Conservation (phyloP, 1,284 basidiomycete species). For the Puccinia novopanici region DNA sequence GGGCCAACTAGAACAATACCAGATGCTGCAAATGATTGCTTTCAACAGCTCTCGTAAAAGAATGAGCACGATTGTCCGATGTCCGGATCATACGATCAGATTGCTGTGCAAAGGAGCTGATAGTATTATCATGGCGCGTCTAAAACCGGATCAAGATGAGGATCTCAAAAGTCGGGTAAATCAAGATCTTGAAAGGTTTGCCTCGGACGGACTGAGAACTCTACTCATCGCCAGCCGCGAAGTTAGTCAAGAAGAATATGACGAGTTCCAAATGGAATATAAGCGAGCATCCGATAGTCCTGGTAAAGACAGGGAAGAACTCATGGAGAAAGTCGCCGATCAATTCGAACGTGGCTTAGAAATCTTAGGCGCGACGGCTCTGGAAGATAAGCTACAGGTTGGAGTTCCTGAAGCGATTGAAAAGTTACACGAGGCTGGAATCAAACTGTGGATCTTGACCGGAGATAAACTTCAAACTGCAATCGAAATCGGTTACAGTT, state of each 20-base stretch:
- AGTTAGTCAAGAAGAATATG: slow-evolving; percentile 79
- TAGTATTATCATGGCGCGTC: slow-evolving; percentile 84
- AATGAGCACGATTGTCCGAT: slow-evolving; percentile 85
- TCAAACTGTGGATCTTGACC: slow-evolving; percentile 94
- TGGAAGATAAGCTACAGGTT: slow-evolving; percentile 95
- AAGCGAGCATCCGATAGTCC: slow-evolving; percentile 76
- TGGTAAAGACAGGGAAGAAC: slow-evolving; percentile 75
- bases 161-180: slow-evolving; percentile 74
- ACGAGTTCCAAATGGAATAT: slow-evolving; percentile 76
- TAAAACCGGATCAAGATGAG: slow-evolving; percentile 73
- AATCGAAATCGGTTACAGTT: slow-evolving; percentile 91
- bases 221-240: slow-evolving; percentile 83
- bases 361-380: slow-evolving; percentile 88
- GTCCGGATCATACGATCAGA: slow-evolving; percentile 76
- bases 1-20: slow-evolving; percentile 81
- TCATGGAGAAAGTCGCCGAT: slow-evolving; percentile 83
- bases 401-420: slow-evolving; percentile 96
- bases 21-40: slow-evolving; percentile 77
- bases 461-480: slow-evolving; percentile 97
- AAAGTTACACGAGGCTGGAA: slow-evolving; percentile 84
- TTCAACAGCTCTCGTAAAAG: slow-evolving; percentile 91
- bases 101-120: slow-evolving; percentile 97
- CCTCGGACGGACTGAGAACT: slow-evolving; percentile 87
- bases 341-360: slow-evolving; percentile 76
- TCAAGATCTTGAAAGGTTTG: slow-evolving; percentile 87